Conservation (phyloP, 169 alveolate species). For the Plasmodium knowlesi region DNA sequence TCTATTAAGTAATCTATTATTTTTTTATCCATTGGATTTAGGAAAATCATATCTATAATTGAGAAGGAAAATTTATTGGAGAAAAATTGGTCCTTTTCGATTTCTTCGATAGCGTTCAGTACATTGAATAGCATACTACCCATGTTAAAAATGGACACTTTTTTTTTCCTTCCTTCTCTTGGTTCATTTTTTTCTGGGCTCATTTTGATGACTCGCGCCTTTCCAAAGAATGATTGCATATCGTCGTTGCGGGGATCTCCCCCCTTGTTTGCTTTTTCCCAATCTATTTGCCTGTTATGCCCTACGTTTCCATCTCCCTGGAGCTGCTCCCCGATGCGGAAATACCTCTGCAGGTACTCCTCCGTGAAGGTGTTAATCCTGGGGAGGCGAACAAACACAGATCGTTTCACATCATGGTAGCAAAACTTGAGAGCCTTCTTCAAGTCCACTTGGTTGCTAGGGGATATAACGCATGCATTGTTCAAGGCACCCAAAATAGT, state of each 20-base stretch:
- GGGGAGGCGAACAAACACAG: slow-evolving; percentile 45
- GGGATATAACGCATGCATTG: slow-evolving; percentile 85
- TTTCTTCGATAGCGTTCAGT: slow-evolving; percentile 45
- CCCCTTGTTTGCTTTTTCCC: background rate
- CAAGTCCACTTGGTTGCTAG: slow-evolving; percentile 85
- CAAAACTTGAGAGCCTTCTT: slow-evolving; percentile 21
- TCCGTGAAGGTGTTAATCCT: slow-evolving; percentile 27
- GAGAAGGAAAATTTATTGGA: slow-evolving; percentile 26
- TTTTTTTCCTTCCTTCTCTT: background rate
- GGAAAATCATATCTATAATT: slow-evolving; percentile 60
- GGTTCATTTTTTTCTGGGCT: background rate
- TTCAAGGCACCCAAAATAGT: slow-evolving; percentile 84
- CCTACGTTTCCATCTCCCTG: background rate
- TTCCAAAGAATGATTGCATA: background rate
- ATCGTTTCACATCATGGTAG: background rate
- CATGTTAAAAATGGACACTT: slow-evolving; percentile 46
- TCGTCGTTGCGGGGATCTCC: background rate
- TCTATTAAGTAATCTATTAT: slow-evolving; percentile 38
- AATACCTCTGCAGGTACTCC: slow-evolving; percentile 8
- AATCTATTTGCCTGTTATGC: background rate
- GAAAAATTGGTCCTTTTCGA: slow-evolving; percentile 6
- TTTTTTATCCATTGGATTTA: slow-evolving; percentile 52
- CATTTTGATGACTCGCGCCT: slow-evolving; percentile 46
- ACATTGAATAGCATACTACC: slow-evolving; percentile 69
- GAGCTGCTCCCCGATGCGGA: slow-evolving; percentile 11